Evolutionary conservation across 352 stramenopile genomes (phyloP).

Genomic region (Phytopythium cucurbitacearum): DNA sequence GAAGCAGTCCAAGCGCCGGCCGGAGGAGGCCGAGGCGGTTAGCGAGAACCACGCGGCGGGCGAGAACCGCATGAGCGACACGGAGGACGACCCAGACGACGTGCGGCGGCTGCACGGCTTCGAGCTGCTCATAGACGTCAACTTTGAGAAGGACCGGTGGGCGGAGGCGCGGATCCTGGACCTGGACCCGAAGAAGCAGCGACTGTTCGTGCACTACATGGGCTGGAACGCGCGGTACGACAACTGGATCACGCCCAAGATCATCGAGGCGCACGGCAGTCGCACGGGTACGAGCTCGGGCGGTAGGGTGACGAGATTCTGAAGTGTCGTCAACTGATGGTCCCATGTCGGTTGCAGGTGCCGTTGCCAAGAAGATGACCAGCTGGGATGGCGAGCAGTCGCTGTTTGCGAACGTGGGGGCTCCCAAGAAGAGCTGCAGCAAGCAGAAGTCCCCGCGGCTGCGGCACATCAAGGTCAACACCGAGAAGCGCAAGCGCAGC

Average conservation of each 20-base stretch:
- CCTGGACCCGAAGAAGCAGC: constrained; percentile 24
- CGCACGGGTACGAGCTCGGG: constrained; percentile 19
- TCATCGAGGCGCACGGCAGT: constrained; percentile 47
- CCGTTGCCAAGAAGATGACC: constrained; percentile 15
- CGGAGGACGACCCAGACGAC: background rate
- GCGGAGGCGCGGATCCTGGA: constrained; percentile 58
- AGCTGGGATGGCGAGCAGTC: constrained; percentile 55
- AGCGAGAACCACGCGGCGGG: constrained; percentile 1
- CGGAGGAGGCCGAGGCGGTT: background rate
- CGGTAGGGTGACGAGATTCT: background rate
- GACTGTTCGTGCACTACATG: constrained; percentile 68
- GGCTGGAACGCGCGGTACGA: constrained; percentile 76
- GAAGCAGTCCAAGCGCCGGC: background rate
- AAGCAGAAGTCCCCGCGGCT: background rate
- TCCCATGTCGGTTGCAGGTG: constrained; percentile 2
- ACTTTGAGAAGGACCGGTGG: constrained; percentile 47
- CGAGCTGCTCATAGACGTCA: constrained; percentile 56
- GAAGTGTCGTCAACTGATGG: background rate
- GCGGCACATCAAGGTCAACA: constrained; percentile 1
- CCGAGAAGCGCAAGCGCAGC: constrained; percentile 1
- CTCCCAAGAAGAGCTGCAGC: constrained; percentile 2
- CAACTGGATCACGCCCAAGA: constrained; percentile 43
- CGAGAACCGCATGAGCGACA: constrained; percentile 7
- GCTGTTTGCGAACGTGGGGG: constrained; percentile 26
- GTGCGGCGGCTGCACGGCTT: constrained; percentile 22